A percentile compares a stretch with the other conserved stretches of the same genome.
phyloP scores from a whole-genome alignment of 148 eudicot species.

The Nepenthes gracilis region DNA sequence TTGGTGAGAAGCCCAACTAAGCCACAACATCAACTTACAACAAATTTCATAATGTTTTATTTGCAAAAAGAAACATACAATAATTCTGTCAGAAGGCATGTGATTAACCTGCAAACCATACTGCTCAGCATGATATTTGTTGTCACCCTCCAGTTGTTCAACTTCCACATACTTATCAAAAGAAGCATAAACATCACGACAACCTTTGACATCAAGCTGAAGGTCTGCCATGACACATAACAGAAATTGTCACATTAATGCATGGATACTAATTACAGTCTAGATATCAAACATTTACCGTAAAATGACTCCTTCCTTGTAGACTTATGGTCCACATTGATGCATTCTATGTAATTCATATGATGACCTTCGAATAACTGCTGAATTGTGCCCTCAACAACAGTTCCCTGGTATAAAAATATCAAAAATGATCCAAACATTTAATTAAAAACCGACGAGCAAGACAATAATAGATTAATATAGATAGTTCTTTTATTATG shows the following conservation, averaged over 20 bases:
- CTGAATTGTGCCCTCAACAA: conserved; percentile 95
- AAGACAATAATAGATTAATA: neutral
- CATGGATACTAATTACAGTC: neutral
- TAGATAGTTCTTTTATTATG: neutral
- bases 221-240: conserved; percentile 43
- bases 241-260: neutral
- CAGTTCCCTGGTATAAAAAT: conserved; percentile 60
- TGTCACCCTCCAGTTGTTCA: conserved; percentile 38
- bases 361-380: conserved; percentile 93
- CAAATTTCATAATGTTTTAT: no score
- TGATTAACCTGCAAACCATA: conserved; percentile 70
- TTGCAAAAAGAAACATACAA: no score
- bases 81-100: no score
- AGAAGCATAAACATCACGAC: conserved; percentile 51
- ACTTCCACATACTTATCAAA: conserved; percentile 53
- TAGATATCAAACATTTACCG: conserved; percentile 16
- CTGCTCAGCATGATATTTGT: conserved; percentile 41
- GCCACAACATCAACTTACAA: neutral
- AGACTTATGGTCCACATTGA: conserved; percentile 55
- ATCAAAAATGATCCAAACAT: conserved; percentile 2
- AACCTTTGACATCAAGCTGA: conserved; percentile 97
- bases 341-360: conserved; percentile 95
- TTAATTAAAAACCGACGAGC: neutral
- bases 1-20: neutral
- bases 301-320: conserved; percentile 44